A percentile compares a stretch with the other conserved stretches of the same genome.
phyloP scores from a whole-genome alignment of 495 filamentous ascomycete genomes.

The Aspergillus panamensis region DNA sequence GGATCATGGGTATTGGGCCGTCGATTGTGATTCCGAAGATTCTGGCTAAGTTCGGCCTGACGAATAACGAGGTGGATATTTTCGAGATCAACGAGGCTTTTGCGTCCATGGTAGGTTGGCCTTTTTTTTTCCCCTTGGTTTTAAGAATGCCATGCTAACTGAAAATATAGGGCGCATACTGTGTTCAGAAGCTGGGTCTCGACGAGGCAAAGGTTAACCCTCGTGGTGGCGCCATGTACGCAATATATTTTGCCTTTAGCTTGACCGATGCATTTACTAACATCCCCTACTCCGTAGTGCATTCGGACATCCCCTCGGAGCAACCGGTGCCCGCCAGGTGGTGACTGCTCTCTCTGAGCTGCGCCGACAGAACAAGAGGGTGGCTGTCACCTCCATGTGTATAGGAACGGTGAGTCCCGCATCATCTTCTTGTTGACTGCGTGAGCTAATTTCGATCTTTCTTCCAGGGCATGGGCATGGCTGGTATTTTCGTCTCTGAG shows the following conservation, averaged over 20 bases:
- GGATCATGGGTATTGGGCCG: constrained; percentile 97
- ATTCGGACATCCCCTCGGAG: constrained; percentile 76
- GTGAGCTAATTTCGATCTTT: constrained; percentile 1
- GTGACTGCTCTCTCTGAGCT: constrained; percentile 80
- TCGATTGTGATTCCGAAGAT: constrained; percentile 92
- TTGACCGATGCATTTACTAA: constrained; percentile 3
- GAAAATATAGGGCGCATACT: constrained; percentile 65
- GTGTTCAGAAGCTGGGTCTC: constrained; percentile 69
- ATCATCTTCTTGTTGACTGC: not conserved
- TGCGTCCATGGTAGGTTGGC: constrained; percentile 72
- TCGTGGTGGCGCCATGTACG: constrained; percentile 70
- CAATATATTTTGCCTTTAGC: constrained; percentile 2
- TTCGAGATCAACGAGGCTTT: constrained; percentile 97
- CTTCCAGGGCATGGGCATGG: constrained; percentile 52
- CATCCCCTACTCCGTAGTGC: constrained; percentile 46
- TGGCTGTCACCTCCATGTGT: constrained; percentile 83
- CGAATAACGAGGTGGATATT: constrained; percentile 78
- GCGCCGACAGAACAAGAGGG: constrained; percentile 70
- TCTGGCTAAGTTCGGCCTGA: constrained; percentile 69
- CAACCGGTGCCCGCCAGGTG: constrained; percentile 76
- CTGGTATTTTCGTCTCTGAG: constrained; percentile 52
- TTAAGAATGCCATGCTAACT: too few species aligned
- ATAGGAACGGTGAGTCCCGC: constrained; percentile 62
- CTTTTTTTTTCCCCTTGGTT: not conserved
- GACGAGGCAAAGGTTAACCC: constrained; percentile 86